Base-by-base conservation (phyloP, 352 stramenopile genomes). In the Phytophthora pini region DNA sequence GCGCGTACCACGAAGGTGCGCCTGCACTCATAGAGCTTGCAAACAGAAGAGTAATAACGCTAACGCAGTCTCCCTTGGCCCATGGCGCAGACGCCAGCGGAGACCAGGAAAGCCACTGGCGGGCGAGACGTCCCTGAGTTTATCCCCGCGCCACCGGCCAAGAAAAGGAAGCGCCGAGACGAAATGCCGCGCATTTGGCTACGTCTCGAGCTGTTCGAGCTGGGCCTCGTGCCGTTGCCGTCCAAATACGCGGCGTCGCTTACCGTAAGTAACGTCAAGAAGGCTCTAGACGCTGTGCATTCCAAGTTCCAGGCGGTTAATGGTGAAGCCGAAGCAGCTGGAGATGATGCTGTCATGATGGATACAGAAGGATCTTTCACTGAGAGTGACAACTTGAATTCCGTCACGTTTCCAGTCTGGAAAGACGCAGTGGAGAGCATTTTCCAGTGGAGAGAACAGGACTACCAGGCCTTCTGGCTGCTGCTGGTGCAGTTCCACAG, bases 181-280 rank as follows among this genome's bases (percentile, higher is more conserved):
- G 40, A 48, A 20, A 90, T 89, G 79, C 66, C 80, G 46, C 82
- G 76, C 54, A 83, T 95, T 55, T 95, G 87, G 87, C 72, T 95
- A 44, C 87, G 87, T 43, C 65, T 95, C 24, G 87, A 95, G 75
- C 83, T 95, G 48, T 93, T 95, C 61, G 87, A 95, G 79, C 76
- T 92, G n/a, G 86, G 86, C 22, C 57, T 93, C 20, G 55, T 95
- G 59, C 78, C 84, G 51, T 65, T 95, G 52, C 84, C 85, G 39
- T 91, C 84, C 64, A 90, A 90, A 48, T 80, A 87, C 61, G 68
- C 83, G 15, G 65, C 75, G 6, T 85, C 81, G 29, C 67, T 93
- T 15, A 93, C 84, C 15, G 52, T 92, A 36, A 53, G 65, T 24
- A 89, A 90, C 47, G 80, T 91, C 20, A 83, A 80, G 60, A 74